Evolutionary conservation across 1,139 yeast genomes (phyloP).

Genomic region (Casaregolazyma lundiana): DNA sequence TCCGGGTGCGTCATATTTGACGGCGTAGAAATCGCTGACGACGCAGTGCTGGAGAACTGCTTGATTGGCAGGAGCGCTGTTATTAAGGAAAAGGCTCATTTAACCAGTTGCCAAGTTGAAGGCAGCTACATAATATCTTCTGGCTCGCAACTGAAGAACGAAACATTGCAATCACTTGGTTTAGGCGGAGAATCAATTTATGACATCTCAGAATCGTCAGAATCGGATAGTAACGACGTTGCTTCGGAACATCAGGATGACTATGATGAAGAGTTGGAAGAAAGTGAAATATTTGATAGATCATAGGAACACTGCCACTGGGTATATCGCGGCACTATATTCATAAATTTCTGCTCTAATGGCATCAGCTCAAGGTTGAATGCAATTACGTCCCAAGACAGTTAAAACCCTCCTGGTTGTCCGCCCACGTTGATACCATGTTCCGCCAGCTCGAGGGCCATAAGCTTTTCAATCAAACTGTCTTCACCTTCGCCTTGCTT

Average conservation of each 20-base stretch:
- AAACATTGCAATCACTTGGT: conserved; percentile 64
- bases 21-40: conserved; percentile 72
- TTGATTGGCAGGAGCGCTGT: conserved; percentile 68
- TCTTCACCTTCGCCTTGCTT: too few species aligned
- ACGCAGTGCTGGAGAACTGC: conserved; percentile 71
- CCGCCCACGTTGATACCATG: conserved; percentile 23
- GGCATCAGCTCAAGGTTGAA: too few species aligned
- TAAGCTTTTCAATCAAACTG: conserved; percentile 19
- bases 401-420: too few species aligned
- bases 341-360: too few species aligned
- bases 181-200: conserved; percentile 33
- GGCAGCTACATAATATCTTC: conserved; percentile 63
- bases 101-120: conserved; percentile 76
- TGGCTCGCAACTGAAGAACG: conserved; percentile 67
- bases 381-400: too few species aligned
- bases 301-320: conserved; percentile 3
- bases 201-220: conserved; percentile 23
- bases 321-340: neutral
- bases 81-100: conserved; percentile 40
- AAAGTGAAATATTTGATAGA: conserved; percentile 15
- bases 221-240: conserved; percentile 36
- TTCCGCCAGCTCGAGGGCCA: conserved; percentile 22
- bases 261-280: conserved; percentile 7
- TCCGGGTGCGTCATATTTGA: conserved; percentile 81
- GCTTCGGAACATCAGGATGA: conserved; percentile 32